Evolutionary conservation across 768 basidiomycete species (phyloP).

Genomic region (Favolaschia claudopus): DNA sequence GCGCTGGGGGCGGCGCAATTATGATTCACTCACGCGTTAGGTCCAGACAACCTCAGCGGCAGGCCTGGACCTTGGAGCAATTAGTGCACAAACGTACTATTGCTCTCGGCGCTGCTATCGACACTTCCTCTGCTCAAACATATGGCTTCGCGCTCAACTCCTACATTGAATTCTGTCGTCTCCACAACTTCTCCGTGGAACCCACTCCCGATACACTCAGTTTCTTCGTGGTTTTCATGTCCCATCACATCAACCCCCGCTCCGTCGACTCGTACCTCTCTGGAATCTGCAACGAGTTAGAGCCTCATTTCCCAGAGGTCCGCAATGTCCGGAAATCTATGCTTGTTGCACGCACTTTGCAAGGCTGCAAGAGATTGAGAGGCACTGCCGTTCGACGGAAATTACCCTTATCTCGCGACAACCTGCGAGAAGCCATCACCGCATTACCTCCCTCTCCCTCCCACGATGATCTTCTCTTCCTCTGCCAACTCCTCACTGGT

Average conservation of each 20-base stretch:
- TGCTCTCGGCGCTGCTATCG: no score
- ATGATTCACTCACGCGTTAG: slow-evolving; percentile 11
- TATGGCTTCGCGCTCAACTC: slow-evolving; percentile 42
- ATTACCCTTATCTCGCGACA: slow-evolving; percentile 28
- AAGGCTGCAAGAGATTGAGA: slow-evolving; percentile 35
- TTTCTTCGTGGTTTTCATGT: slow-evolving; percentile 44
- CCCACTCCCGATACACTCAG: slow-evolving; percentile 42
- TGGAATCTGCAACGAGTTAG: slow-evolving; percentile 44
- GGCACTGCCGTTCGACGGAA: slow-evolving; percentile 33
- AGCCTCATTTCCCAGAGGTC: slow-evolving; percentile 39
- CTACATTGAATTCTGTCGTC: slow-evolving; percentile 34
- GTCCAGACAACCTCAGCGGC: slow-evolving; percentile 38
- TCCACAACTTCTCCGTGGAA: slow-evolving; percentile 34
- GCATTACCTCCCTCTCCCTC: not conserved
- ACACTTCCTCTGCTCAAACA: slow-evolving; percentile 13
- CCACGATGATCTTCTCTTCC: slow-evolving; percentile 24
- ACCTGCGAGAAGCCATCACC: slow-evolving; percentile 17
- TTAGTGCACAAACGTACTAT: slow-evolving; percentile 33
- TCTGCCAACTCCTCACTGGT: slow-evolving; percentile 23
- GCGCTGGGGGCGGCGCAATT: slow-evolving; percentile 34
- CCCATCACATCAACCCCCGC: slow-evolving; percentile 39
- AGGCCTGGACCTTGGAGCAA: slow-evolving; percentile 41
- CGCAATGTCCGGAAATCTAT: slow-evolving; percentile 23
- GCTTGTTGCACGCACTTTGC: slow-evolving; percentile 37
- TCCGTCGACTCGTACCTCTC: slow-evolving; percentile 46